phyloP scores from a whole-genome alignment of 2,329 filamentous ascomycete species.

The Colletotrichum orchidophilum region DNA sequence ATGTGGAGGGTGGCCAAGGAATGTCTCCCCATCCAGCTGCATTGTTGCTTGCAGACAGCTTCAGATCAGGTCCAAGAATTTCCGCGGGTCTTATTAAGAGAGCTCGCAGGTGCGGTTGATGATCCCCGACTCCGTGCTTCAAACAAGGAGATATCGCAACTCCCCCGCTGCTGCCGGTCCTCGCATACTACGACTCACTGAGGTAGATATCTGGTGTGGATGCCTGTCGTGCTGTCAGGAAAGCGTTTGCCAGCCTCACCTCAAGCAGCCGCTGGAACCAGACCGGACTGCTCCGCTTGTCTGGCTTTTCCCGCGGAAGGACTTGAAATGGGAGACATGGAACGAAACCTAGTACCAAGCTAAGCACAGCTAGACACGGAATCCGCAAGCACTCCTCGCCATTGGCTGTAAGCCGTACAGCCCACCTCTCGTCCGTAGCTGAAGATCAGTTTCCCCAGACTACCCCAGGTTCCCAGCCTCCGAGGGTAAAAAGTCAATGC shows the following conservation, averaged over 20 bases:
- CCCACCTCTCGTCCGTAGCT: not conserved
- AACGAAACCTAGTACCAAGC: not conserved
- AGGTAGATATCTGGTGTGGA: slow-evolving; percentile 12
- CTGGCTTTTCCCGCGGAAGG: not conserved
- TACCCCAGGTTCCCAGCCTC: not conserved
- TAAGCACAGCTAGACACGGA: slow-evolving; percentile 1
- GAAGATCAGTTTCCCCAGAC: not conserved
- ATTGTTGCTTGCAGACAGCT: not conserved
- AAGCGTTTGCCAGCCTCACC: not conserved
- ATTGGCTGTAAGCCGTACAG: not conserved
- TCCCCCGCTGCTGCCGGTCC: not conserved
- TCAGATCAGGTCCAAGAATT: not conserved
- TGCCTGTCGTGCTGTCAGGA: not conserved
- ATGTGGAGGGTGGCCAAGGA: not conserved
- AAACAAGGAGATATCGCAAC: not conserved
- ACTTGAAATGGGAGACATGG: slow-evolving; percentile 14
- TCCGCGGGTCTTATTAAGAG: not conserved
- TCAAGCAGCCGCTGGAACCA: not conserved
- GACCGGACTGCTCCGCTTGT: not conserved
- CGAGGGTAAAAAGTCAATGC: not conserved
- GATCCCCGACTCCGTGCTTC: not conserved
- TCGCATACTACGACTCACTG: not conserved
- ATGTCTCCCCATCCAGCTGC: not conserved
- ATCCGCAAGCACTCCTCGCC: not conserved
- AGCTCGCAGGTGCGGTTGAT: not conserved